phyloP scores from a whole-genome alignment of 2,329 filamentous ascomycete species.

The Phyllachora maydis region DNA sequence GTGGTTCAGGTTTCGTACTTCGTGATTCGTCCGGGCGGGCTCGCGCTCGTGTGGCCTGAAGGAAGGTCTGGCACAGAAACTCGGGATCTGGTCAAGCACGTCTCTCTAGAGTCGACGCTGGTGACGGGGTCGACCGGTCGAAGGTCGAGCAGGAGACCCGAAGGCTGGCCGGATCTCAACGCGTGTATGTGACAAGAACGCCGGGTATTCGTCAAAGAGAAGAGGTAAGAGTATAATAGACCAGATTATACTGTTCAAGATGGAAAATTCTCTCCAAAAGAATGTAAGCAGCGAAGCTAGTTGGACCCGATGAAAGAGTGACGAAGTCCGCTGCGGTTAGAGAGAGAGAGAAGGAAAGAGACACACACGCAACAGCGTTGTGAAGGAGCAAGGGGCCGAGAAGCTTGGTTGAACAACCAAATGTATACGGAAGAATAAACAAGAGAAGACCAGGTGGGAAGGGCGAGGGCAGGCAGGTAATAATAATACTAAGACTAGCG shows the following conservation, averaged over 20 bases:
- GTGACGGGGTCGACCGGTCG: too few relatives aligned
- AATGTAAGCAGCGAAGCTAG: conserved; percentile 36
- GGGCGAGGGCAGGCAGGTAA: conserved; percentile 14
- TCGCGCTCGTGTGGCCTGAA: too few relatives aligned
- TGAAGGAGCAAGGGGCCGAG: conserved; percentile 5
- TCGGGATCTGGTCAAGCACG: too few relatives aligned
- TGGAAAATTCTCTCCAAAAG: conserved; percentile 15
- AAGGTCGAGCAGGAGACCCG: too few relatives aligned
- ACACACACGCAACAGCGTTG: conserved; percentile 12
- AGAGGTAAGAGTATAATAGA: conserved; percentile 11
- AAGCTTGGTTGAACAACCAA: conserved; percentile 7
- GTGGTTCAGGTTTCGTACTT: too few relatives aligned
- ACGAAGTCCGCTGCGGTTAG: conserved; percentile 18
- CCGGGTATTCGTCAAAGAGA: too few relatives aligned
- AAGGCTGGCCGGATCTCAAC: too few relatives aligned
- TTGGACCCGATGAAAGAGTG: conserved; percentile 20
- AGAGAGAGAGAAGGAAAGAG: conserved; percentile 13
- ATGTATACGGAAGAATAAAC: conserved; percentile 9
- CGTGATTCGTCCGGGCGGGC: too few relatives aligned
- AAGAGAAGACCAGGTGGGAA: conserved; percentile 6
- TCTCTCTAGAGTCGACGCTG: too few relatives aligned
- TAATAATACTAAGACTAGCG: too few relatives aligned
- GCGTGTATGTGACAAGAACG: too few relatives aligned
- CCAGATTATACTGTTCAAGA: conserved; percentile 15
- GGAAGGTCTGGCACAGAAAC: too few relatives aligned